phyloP scores from a whole-genome alignment of 768 basidiomycete species.

The Trichaptum fuscoviolaceum region DNA sequence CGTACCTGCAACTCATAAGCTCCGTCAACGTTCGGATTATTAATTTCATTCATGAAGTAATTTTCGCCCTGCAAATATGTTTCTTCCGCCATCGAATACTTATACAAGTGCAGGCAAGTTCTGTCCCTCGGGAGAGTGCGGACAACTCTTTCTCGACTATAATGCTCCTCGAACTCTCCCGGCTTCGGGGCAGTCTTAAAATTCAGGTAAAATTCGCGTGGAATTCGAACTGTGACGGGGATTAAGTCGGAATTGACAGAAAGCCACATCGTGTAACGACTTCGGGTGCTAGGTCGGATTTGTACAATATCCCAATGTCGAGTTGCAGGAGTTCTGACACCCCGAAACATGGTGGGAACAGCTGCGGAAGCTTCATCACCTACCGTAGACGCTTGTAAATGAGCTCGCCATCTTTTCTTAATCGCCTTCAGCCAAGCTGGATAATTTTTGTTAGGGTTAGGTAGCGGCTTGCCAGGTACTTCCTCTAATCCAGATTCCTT shows the following conservation, averaged over 20 bases:
- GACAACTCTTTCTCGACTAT: slow-evolving; percentile 66
- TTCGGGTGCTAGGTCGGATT: slow-evolving; percentile 63
- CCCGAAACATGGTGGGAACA: slow-evolving; percentile 73
- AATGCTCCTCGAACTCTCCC: slow-evolving; percentile 66
- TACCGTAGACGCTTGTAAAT: slow-evolving; percentile 29
- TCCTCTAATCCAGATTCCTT: slow-evolving; percentile 27
- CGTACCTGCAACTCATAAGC: slow-evolving; percentile 88
- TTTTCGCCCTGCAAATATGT: slow-evolving; percentile 79
- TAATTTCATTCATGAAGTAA: slow-evolving; percentile 88
- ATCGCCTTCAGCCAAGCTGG: slow-evolving; percentile 73
- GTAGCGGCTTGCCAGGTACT: slow-evolving; percentile 36
- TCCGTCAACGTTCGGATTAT: slow-evolving; percentile 92
- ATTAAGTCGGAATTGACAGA: slow-evolving; percentile 74
- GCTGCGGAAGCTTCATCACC: slow-evolving; percentile 29
- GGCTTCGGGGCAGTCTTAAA: slow-evolving; percentile 64
- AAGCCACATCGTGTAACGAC: slow-evolving; percentile 87
- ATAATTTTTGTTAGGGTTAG: slow-evolving; percentile 63
- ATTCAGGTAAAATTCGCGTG: slow-evolving; percentile 91
- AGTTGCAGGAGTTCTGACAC: slow-evolving; percentile 48
- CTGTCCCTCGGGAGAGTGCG: slow-evolving; percentile 76
- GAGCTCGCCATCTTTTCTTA: slow-evolving; percentile 70
- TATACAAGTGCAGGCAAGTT: slow-evolving; percentile 76
- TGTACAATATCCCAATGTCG: slow-evolving; percentile 89
- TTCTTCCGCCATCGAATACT: slow-evolving; percentile 76
- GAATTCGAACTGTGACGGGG: slow-evolving; percentile 78